These are phyloP conservation scores for Salvia sclarea DNA, from an alignment of 305 asterid species.

Conservation along the genomic window DNA sequence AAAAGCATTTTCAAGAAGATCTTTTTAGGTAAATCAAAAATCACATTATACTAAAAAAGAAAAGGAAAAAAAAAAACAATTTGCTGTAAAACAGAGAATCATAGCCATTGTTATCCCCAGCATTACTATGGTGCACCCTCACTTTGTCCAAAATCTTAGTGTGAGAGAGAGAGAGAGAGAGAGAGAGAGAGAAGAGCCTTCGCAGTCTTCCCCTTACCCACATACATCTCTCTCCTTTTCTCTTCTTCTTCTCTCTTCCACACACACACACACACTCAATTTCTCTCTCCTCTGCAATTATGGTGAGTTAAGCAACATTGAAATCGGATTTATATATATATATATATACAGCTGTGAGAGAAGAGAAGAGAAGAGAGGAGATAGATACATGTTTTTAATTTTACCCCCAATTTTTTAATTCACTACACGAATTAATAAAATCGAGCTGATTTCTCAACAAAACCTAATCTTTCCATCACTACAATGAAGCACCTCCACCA, in stretches of 20 bases:
- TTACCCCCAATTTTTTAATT: not conserved
- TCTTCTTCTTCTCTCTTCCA: not conserved
- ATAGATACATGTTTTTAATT: not conserved
- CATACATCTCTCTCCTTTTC: not conserved
- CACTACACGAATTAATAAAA: not conserved
- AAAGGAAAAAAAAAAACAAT: not conserved
- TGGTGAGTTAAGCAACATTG: slow-evolving; percentile 1
- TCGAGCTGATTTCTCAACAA: slow-evolving; percentile 12
- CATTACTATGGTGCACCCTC: slow-evolving; percentile 20
- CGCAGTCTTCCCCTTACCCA: slow-evolving; percentile 18
- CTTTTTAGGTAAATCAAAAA: no score
- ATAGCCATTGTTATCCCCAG: slow-evolving; percentile 16
- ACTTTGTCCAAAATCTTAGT: slow-evolving; percentile 21
- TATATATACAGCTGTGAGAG: not conserved
- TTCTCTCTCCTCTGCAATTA: not conserved
- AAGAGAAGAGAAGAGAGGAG: not conserved
- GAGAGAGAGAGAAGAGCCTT: not conserved
- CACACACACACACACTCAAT: not conserved
- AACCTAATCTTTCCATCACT: slow-evolving; percentile 43
- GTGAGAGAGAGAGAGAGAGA: not conserved
- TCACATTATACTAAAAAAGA: no score
- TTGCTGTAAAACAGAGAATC: not conserved
- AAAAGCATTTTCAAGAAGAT: no score
- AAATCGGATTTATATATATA: not conserved
- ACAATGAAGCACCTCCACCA: slow-evolving; percentile 58